Base-by-base conservation (phyloP, 148 eudicot species). In the Vaccinium darrowii region DNA sequence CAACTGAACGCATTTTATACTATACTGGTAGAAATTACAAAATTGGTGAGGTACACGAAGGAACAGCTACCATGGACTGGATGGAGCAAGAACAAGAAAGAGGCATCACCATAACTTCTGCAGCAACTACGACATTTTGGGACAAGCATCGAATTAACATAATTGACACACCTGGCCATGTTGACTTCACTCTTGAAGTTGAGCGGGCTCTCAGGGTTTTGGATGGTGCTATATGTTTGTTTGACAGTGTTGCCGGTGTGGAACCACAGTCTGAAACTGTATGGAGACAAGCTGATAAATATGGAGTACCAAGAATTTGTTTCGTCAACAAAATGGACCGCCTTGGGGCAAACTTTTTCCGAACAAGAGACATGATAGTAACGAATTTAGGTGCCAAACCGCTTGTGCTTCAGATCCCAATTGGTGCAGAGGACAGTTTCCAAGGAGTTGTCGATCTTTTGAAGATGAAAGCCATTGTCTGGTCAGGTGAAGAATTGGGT, bases 31-130 rank as follows among this genome's bases (percentile, higher is more conserved):
- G 93, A 88, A 97, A 93, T 91, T 97, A 97, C 85, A 97, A 97
- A 88, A 97, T 97, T 56, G 99, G 99, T 60, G 99, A 97, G 82
- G 99, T 97, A 30, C 99, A 97, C 12, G 98, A 94, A 80, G 99
- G 99, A 85, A 97, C 99, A 51, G 99, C 99, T 65, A 97, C 99
- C 57, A 97, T 97, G 99, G 99, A 97, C 86, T 97, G 99, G 99
- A 97, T 97, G 99, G 99, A 95, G 82, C 99, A 95, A 92, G 99
- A 97, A 83, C 99, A 97, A 91, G 99, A 97, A 81, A 91, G 99
- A 88, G 99, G 99, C 72, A 97, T 97, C 74, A 97, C 99, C 33
- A 97, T 97, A 71, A 97, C 99, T 57, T 97, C 99, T 80, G 99
- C 99, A 88, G 99, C 99, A 81, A 97, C 99, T 13, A 97, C 99